Evolutionary conservation across 2,329 filamentous ascomycete genomes (phyloP).

Genomic region (Fusarium tanahbumbuense): DNA sequence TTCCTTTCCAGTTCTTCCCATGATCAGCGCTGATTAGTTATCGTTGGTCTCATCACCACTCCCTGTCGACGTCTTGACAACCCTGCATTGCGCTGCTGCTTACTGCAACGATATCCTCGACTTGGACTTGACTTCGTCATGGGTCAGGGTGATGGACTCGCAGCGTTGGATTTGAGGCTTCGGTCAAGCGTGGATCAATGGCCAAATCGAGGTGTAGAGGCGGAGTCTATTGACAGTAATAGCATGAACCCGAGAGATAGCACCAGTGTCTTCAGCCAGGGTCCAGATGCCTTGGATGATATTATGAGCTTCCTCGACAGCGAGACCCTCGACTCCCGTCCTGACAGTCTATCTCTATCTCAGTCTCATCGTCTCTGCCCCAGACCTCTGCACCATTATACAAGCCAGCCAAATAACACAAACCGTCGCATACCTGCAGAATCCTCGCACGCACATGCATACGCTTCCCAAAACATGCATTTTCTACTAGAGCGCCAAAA

Average conservation of each 20-base stretch:
- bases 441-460: constrained; percentile 35
- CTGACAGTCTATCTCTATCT: constrained; percentile 37
- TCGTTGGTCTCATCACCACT: constrained; percentile 37
- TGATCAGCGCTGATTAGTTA: constrained; percentile 43
- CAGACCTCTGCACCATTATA: constrained; percentile 38
- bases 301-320: constrained; percentile 46
- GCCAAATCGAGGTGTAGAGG: constrained; percentile 24
- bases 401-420: constrained; percentile 22
- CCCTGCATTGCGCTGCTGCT: constrained; percentile 32
- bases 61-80: constrained; percentile 39
- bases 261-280: constrained; percentile 31
- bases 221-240: constrained; percentile 29
- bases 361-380: constrained; percentile 33
- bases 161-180: constrained; percentile 38
- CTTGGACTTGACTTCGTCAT: constrained; percentile 40
- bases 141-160: constrained; percentile 42
- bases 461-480: constrained; percentile 33
- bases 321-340: constrained; percentile 43
- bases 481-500: constrained; percentile 30
- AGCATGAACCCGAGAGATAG: constrained; percentile 27
- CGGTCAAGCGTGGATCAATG: constrained; percentile 37
- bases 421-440: constrained; percentile 31
- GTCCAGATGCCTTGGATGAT: constrained; percentile 36
- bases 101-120: constrained; percentile 24
- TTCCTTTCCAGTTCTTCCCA: constrained; percentile 45